Base-by-base conservation (phyloP, 805 yeast genomes). In the Allodekkera sacchari region DNA sequence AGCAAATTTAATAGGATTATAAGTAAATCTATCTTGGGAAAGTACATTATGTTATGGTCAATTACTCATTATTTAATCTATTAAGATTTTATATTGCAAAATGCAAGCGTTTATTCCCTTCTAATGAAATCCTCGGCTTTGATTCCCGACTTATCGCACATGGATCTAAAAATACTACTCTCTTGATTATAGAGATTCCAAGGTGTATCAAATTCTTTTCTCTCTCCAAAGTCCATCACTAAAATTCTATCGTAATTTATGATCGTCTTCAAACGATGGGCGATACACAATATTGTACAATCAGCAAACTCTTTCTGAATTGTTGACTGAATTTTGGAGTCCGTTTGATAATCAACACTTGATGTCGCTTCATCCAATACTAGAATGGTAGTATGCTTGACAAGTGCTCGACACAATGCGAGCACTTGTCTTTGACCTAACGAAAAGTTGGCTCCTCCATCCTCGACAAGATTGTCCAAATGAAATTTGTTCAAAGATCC, bases 281-380 rank as follows among this genome's bases (percentile, higher is more conserved):
- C 95, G 57, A 85, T 84, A 41, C 95, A 84, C 41, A 85, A 60
- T 33, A 84, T 76, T 0, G 95, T 84, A 41, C 92, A 77, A 18
- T 72, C 58, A 2, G 57, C 35, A 50, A 85, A 87, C 49, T 83
- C 88, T n/a, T 61, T 61, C 1, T 59, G 63, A 37, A 80, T 82
- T 3, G 94, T 82, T 12, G 61, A 43, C 52, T 85, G 95, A 41
- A 85, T 81, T 50, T 71, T 71, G 3, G 80, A 66, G 54, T 85
- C 95, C 0, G 95, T 84, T 48, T 81, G 85, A 48, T 82, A 85
- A 57, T 85, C 95, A 40, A 87, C 84, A 29, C 77, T 70, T 1
- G 81, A 72, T 1, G 85, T 77, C 16, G 84, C 95, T 57, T 87
- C 95, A 53, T 85, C 95, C 35, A 85, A 58, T 35, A 87, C 83